Evolutionary conservation across 1,284 basidiomycete species (phyloP).

Genomic region (Mixia osmundae): DNA sequence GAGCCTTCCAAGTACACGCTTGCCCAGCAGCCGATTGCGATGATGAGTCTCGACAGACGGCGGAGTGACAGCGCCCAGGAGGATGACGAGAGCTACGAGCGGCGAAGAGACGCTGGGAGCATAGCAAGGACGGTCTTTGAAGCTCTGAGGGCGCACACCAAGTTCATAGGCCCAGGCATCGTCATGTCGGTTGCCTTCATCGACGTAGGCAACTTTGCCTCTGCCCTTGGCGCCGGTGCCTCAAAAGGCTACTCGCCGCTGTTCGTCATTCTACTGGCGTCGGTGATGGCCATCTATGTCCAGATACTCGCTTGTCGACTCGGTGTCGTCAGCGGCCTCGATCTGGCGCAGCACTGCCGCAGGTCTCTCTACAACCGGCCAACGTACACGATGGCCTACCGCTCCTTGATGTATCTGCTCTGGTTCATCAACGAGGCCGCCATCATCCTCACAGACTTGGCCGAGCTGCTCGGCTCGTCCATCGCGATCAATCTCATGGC

Average conservation of each 20-base stretch:
- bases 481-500: constrained; percentile 61
- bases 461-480: constrained; percentile 48
- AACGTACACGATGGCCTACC: constrained; percentile 34
- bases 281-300: constrained; percentile 54
- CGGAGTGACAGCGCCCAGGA: no score
- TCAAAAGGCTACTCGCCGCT: constrained; percentile 50
- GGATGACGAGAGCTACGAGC: no score
- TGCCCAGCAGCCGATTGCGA: no score
- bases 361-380: constrained; percentile 42
- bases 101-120: no score
- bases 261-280: constrained; percentile 61
- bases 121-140: no score
- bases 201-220: no score
- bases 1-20: no score
- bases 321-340: constrained; percentile 26
- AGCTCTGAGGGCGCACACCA: no score
- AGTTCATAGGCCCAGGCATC: no score
- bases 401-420: constrained; percentile 35
- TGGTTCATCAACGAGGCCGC: constrained; percentile 44
- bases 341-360: constrained; percentile 27
- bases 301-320: constrained; percentile 28
- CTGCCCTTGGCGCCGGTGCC: constrained; percentile 18
- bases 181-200: no score
- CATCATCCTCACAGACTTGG: constrained; percentile 34
- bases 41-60: no score